Evolutionary conservation across 768 basidiomycete genomes (phyloP).

Genomic region (Rubroboletus satanas): DNA sequence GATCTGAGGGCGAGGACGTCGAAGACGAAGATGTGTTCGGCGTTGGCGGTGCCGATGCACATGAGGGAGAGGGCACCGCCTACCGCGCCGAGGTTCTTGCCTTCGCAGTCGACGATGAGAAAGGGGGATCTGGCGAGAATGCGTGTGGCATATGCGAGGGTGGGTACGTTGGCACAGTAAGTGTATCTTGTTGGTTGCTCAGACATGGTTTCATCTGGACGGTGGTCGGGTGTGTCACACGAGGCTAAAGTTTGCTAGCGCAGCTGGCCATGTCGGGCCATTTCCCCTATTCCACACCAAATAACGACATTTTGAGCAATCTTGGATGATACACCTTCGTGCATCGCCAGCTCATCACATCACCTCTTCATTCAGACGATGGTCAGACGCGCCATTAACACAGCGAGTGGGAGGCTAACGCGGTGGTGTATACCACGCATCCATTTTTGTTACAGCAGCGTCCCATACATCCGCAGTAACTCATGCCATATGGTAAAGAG

Average conservation of each 20-base stretch:
- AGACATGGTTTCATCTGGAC: slow-evolving; percentile 16
- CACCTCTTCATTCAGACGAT: not conserved
- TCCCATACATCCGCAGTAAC: not conserved
- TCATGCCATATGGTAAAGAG: not conserved
- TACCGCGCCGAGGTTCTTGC: slow-evolving; percentile 30
- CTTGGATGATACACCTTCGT: too few relatives aligned
- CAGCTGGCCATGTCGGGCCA: slow-evolving; percentile 2
- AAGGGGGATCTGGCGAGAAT: slow-evolving; percentile 21
- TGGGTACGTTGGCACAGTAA: slow-evolving; percentile 12
- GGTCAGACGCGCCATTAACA: not conserved
- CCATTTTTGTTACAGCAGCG: not conserved
- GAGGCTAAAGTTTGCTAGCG: not conserved
- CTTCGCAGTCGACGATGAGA: slow-evolving; percentile 41
- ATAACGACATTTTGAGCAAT: not conserved
- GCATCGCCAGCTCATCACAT: too few relatives aligned
- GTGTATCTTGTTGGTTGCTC: slow-evolving; percentile 17
- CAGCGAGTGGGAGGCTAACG: not conserved
- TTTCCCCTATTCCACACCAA: not conserved
- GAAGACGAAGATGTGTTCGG: slow-evolving; percentile 35
- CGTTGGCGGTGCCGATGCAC: slow-evolving; percentile 32
- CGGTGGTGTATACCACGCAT: not conserved
- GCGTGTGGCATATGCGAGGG: slow-evolving; percentile 17
- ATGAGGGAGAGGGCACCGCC: slow-evolving; percentile 35
- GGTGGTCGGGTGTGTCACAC: slow-evolving; percentile 5
- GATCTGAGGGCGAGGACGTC: slow-evolving; percentile 32